Percentiles rank a stretch among this genome's conserved stretches.
Evolutionary conservation across 163 green algal species (phyloP).

Genomic region (Smithsoniella earleae): DNA sequence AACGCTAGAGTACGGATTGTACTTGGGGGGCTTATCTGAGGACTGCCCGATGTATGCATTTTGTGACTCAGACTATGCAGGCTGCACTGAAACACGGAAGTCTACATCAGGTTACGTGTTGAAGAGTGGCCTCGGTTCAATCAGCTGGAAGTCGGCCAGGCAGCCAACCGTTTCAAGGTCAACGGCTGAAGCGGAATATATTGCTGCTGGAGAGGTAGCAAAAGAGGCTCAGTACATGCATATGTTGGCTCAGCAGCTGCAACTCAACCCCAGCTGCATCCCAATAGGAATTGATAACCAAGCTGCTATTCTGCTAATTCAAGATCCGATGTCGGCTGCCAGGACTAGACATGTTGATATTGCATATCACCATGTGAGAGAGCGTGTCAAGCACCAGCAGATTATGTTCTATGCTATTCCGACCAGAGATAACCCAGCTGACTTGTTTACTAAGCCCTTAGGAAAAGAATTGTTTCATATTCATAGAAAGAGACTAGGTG

Average conservation of each 20-base stretch:
- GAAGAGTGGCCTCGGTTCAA: not conserved
- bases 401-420: not conserved
- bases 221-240: slow-evolving; percentile 8
- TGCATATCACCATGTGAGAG: slow-evolving; percentile 22
- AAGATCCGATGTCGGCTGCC: slow-evolving; percentile 5
- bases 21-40: not conserved
- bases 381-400: not conserved
- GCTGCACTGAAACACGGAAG: not conserved
- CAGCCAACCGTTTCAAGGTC: not conserved
- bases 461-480: not conserved
- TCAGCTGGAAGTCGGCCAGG: not conserved
- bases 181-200: slow-evolving; percentile 3
- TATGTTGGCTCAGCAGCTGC: not conserved
- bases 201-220: not conserved
- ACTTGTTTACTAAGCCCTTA: slow-evolving; percentile 8
- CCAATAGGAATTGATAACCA: slow-evolving; percentile 6
- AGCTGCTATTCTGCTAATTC: not conserved
- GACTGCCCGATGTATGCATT: not conserved
- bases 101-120: not conserved
- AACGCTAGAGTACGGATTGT: not conserved
- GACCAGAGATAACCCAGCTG: not conserved
- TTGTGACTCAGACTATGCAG: slow-evolving; percentile 2
- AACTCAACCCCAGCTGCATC: not conserved
- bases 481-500: not conserved
- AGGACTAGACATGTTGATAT: slow-evolving; percentile 4